Conservation (phyloP, 257 asterid genomes). For the Salvia hispanica region DNA sequence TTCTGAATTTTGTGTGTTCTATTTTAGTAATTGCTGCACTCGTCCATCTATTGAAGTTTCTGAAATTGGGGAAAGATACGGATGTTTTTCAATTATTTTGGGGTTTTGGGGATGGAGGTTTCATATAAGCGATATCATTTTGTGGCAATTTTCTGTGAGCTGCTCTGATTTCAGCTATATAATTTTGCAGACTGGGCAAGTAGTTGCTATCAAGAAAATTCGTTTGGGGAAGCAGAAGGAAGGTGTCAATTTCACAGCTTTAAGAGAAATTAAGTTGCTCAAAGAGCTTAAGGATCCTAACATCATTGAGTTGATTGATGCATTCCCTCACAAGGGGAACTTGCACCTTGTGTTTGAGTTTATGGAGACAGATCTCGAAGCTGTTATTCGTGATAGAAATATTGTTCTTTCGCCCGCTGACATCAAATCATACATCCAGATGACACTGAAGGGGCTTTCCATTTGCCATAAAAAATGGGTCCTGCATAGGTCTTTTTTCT, state of each 20-base stretch:
- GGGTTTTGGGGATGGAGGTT: constrained; percentile 17
- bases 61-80: constrained; percentile 9
- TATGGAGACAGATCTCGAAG: constrained; percentile 99
- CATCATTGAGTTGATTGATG: constrained; percentile 87
- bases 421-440: constrained; percentile 88
- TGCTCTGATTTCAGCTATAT: constrained; percentile 2
- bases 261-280: constrained; percentile 90
- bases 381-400: constrained; percentile 93
- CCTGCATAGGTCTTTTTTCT: constrained; percentile 72
- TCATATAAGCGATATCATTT: constrained; percentile 7
- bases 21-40: background rate
- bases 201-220: constrained; percentile 94
- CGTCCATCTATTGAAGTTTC: constrained; percentile 3
- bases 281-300: constrained; percentile 93
- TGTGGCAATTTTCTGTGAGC: constrained; percentile 7
- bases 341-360: constrained; percentile 98
- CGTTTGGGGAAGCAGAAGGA: constrained; percentile 95
- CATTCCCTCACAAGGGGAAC: constrained; percentile 90
- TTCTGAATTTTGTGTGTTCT: background rate
- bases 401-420: constrained; percentile 93
- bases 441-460: constrained; percentile 92
- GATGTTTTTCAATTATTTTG: constrained; percentile 1
- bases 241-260: constrained; percentile 93
- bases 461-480: constrained; percentile 95
- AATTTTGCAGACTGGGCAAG: constrained; percentile 79